These are phyloP conservation scores for Mucor circinelloides DNA, from an alignment of 371 early-diverging fungal species.

Conservation along the genomic window DNA sequence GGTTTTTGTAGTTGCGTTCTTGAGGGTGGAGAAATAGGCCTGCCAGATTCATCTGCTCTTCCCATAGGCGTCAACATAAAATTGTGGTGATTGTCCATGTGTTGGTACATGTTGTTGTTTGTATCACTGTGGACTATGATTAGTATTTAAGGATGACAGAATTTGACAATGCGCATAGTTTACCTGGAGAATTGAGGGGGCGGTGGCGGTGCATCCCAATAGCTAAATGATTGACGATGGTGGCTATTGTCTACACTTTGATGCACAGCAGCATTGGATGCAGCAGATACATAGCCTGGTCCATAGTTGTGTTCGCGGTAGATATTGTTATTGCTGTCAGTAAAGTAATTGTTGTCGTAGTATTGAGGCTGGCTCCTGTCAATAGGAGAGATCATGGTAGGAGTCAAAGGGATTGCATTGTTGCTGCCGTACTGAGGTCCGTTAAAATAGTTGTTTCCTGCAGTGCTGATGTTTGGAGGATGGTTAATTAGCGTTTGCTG, in stretches of 20 bases:
- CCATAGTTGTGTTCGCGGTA: not conserved
- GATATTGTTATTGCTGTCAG: not conserved
- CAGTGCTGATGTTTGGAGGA: not conserved
- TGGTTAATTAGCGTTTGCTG: not conserved
- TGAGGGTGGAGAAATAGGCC: not conserved
- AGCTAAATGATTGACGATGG: not conserved
- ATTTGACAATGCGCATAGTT: not conserved
- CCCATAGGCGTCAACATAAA: slow-evolving; percentile 4
- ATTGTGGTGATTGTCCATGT: not conserved
- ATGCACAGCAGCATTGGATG: slow-evolving; percentile 2
- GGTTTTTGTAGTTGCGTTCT: slow-evolving; percentile 8
- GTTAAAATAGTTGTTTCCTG: not conserved
- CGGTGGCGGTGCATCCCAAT: slow-evolving; percentile 2
- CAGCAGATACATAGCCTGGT: not conserved
- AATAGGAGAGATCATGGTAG: not conserved
- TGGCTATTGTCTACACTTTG: not conserved
- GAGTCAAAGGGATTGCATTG: not conserved
- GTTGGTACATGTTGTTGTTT: not conserved
- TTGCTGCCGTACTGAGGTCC: not conserved
- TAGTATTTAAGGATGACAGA: not conserved
- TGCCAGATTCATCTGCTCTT: not conserved
- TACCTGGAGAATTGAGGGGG: not conserved
- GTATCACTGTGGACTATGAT: not conserved
- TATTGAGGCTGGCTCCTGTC: not conserved
- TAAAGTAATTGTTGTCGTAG: not conserved